These are phyloP conservation scores for Cladosporium colombiae DNA, from an alignment of 2,329 filamentous ascomycete genomes.

Conservation along the genomic window DNA sequence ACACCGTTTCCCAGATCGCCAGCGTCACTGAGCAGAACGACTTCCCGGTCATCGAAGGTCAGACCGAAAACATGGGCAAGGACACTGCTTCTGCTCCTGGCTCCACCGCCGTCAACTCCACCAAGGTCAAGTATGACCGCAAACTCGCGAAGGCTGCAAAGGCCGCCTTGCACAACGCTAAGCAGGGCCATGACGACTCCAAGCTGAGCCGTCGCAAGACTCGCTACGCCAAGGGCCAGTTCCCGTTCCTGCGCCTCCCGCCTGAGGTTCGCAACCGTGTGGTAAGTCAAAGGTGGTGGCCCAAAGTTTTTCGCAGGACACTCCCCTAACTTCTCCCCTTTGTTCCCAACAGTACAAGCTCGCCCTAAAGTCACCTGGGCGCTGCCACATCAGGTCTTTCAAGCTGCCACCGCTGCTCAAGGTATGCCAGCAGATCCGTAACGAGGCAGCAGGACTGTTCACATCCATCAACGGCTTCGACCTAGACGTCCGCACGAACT, in stretches of 20 bases:
- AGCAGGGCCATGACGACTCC: background rate
- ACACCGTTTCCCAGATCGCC: background rate
- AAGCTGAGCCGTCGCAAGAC: background rate
- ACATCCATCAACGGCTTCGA: background rate
- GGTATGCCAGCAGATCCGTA: background rate
- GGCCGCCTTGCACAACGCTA: background rate
- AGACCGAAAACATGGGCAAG: background rate
- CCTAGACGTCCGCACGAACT: background rate
- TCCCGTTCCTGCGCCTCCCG: background rate
- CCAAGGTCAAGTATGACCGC: background rate
- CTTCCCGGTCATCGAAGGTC: background rate
- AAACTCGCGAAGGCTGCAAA: background rate
- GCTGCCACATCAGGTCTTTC: background rate
- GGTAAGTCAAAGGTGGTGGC: background rate
- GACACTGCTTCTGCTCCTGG: background rate
- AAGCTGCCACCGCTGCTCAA: background rate
- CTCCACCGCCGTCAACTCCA: background rate
- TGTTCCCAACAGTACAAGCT: background rate
- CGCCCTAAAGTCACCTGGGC: background rate
- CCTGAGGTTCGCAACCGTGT: constrained; percentile 8
- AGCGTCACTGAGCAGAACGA: background rate
- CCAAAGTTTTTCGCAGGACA: background rate
- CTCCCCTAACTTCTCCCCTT: background rate
- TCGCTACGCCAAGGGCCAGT: background rate
- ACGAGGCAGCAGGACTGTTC: background rate